Conservation (phyloP, 192 early-diverging fungal genomes). For the Rhizophagus prolifer region DNA sequence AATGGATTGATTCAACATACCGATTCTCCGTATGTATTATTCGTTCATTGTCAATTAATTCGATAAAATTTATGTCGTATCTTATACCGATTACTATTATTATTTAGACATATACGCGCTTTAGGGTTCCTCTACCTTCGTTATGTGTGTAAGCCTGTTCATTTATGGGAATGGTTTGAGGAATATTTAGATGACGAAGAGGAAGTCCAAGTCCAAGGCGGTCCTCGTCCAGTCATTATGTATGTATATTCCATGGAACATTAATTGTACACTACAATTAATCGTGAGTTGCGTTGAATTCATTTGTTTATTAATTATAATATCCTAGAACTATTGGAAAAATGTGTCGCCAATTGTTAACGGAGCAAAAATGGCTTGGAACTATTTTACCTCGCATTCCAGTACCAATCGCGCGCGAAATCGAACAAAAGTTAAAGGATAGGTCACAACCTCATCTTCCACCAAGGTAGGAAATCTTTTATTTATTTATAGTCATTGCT, state of each 20-base stretch:
- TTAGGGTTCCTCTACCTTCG: conserved; percentile 81
- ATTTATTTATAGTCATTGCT: background rate
- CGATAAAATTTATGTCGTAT: background rate
- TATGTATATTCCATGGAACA: conserved; percentile 28
- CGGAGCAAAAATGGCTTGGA: conserved; percentile 75
- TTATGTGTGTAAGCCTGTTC: conserved; percentile 73
- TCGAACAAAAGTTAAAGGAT: conserved; percentile 61
- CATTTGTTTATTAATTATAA: background rate
- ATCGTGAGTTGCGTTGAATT: conserved; percentile 6
- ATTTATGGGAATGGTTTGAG: conserved; percentile 80
- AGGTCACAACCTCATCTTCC: conserved; percentile 1
- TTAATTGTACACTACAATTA: conserved; percentile 13
- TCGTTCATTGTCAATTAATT: background rate
- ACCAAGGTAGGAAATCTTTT: conserved; percentile 23
- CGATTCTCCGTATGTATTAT: conserved; percentile 67
- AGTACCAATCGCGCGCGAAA: conserved; percentile 72
- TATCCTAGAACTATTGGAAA: conserved; percentile 71
- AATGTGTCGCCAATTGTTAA: conserved; percentile 62
- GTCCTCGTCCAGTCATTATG: conserved; percentile 50
- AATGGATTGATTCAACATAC: conserved; percentile 70
- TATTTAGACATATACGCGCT: conserved; percentile 66
- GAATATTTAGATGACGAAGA: conserved; percentile 80
- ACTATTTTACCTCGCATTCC: conserved; percentile 85
- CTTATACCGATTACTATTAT: background rate
- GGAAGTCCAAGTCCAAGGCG: conserved; percentile 59